Percentiles rank a stretch among this genome's conserved stretches.
Conservation (phyloP, 768 basidiomycete species). For the Coprinopsis marcescibilis region DNA sequence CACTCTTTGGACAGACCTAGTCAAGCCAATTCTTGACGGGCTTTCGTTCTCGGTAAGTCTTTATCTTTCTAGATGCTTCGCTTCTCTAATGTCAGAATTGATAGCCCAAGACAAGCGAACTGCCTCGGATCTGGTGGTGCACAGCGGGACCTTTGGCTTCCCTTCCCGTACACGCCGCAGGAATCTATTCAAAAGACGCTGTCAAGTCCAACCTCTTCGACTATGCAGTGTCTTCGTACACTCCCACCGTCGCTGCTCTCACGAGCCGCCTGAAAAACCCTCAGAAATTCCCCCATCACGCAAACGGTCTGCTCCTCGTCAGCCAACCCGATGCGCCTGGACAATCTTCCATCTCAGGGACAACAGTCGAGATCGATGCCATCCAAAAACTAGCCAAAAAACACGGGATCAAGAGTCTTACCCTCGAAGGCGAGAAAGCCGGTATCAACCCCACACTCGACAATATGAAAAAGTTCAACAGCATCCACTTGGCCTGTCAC, state of each 20-base stretch:
- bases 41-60: not conserved
- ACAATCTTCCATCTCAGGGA: conserved; percentile 9
- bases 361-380: conserved; percentile 9
- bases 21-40: too few relatives aligned
- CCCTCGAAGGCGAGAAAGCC: not conserved
- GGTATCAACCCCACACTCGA: not conserved
- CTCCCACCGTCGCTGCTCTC: conserved; percentile 11
- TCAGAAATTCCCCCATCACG: not conserved
- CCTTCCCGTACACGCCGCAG: conserved; percentile 13
- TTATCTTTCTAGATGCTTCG: not conserved
- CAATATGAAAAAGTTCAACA: conserved; percentile 13
- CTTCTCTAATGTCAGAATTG: too few relatives aligned
- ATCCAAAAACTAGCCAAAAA: not conserved
- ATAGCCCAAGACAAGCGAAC: not conserved
- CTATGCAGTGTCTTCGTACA: conserved; percentile 19
- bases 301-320: conserved; percentile 9
- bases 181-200: not conserved
- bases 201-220: conserved; percentile 7
- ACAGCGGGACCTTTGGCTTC: conserved; percentile 9
- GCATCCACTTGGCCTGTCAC: conserved; percentile 30
- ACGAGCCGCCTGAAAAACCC: conserved; percentile 5
- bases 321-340: conserved; percentile 12
- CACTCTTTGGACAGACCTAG: too few relatives aligned
- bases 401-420: not conserved
- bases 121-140: conserved; percentile 13